phyloP scores from a whole-genome alignment of 805 yeast genomes.

The Barnettozyma botsteinii region DNA sequence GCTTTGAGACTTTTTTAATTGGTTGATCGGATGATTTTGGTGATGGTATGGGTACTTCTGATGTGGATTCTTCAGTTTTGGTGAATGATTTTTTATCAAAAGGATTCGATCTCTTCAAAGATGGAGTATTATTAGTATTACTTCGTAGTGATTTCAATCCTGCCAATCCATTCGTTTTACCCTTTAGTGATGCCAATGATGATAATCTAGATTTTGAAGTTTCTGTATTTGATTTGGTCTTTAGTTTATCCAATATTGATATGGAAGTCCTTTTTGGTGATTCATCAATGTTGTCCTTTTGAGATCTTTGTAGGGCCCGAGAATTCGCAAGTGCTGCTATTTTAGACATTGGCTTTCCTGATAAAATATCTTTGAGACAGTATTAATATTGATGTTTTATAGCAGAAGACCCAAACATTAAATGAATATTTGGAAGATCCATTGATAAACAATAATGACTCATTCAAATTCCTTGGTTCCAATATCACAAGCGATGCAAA shows the following conservation, averaged over 20 bases:
- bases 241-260: constrained; percentile 21
- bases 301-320: constrained; percentile 15
- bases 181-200: background rate
- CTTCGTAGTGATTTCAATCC: background rate
- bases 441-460: too few relatives aligned
- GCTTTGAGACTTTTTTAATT: background rate
- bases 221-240: background rate
- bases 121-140: background rate
- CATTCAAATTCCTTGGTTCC: background rate
- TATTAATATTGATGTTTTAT: constrained; percentile 8
- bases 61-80: background rate
- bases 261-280: constrained; percentile 10
- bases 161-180: background rate
- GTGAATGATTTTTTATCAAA: constrained; percentile 1
- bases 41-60: constrained; percentile 1
- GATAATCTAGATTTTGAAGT: background rate
- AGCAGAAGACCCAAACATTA: constrained; percentile 1
- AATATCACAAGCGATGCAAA: too few relatives aligned
- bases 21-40: too few relatives aligned
- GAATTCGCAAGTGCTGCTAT: constrained; percentile 22
- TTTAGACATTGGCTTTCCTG: constrained; percentile 17
- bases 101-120: constrained; percentile 6
- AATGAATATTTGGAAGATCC: background rate
- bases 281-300: background rate
- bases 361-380: too few relatives aligned